phyloP scores from a whole-genome alignment of 2,329 filamentous ascomycete species.

The Diaporthe sp. region DNA sequence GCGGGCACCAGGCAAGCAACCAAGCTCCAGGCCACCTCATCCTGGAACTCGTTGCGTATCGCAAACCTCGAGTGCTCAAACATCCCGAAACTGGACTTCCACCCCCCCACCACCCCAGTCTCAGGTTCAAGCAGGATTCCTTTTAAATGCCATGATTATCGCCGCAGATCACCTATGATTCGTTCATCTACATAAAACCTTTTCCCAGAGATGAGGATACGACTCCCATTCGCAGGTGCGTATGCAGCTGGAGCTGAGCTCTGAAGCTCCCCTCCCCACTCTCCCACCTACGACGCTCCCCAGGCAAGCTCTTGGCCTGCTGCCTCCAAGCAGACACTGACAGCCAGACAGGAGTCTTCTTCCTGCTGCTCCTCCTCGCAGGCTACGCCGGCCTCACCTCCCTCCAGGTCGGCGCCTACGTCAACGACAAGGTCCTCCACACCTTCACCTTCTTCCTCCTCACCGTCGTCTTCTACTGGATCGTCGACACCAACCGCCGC shows the following conservation, averaged over 20 bases:
- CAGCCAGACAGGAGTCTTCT: constrained; percentile 70
- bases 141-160: constrained; percentile 10
- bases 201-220: constrained; percentile 79
- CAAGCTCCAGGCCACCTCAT: constrained; percentile 34
- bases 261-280: constrained; percentile 9
- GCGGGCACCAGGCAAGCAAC: constrained; percentile 5
- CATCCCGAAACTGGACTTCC: neutral
- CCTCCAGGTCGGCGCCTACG: constrained; percentile 65
- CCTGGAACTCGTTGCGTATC: constrained; percentile 26
- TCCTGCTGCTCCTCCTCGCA: constrained; percentile 78
- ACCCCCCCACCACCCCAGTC: neutral
- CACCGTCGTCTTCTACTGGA: constrained; percentile 94
- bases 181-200: neutral
- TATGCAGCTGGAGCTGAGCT: constrained; percentile 50
- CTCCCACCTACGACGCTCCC: neutral
- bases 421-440: constrained; percentile 94
- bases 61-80: constrained; percentile 6
- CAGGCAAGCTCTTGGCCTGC: neutral
- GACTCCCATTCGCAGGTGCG: constrained; percentile 86
- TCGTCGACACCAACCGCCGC: constrained; percentile 89
- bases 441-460: constrained; percentile 90
- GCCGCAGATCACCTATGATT: constrained; percentile 21
- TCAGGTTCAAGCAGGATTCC: neutral
- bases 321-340: constrained; percentile 24
- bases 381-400: constrained; percentile 84